Conservation (phyloP, 2,329 filamentous ascomycete species). For the Myriosclerotinia scirpicola region DNA sequence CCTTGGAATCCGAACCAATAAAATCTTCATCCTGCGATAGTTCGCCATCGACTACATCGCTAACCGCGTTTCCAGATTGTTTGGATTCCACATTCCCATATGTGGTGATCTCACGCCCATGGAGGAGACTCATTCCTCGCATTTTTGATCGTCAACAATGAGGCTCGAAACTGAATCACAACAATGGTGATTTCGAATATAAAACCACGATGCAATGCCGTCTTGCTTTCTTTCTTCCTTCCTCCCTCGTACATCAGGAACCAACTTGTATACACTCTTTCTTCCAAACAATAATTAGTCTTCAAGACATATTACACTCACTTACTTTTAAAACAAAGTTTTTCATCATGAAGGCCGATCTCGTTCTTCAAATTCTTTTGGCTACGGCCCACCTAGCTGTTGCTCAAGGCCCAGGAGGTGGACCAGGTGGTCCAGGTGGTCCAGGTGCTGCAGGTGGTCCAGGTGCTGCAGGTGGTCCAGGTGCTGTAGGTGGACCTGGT, state of each 20-base stretch:
- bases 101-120: neutral
- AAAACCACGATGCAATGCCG: slow-evolving; percentile 1
- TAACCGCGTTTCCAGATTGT: neutral
- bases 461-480: neutral
- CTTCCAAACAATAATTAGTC: slow-evolving; percentile 19
- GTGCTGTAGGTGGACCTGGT: too few species aligned
- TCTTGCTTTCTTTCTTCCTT: neutral
- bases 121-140: slow-evolving; percentile 10
- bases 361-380: neutral
- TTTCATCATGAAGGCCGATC: slow-evolving; percentile 16
- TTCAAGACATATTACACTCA: slow-evolving; percentile 11
- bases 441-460: neutral
- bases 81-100: slow-evolving; percentile 5
- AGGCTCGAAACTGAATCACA: slow-evolving; percentile 4
- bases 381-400: slow-evolving; percentile 6
- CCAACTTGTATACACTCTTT: slow-evolving; percentile 23
- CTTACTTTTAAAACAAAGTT: slow-evolving; percentile 10
- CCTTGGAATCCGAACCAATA: neutral
- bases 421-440: neutral
- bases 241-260: neutral
- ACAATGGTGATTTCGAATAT: slow-evolving; percentile 3
- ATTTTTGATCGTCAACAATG: neutral
- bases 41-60: slow-evolving; percentile 11
- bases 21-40: neutral
- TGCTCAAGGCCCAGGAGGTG: neutral